Evolutionary conservation across 2,329 filamentous ascomycete species (phyloP), one percentile per base, ranked within the genome.

Genomic region (Colletotrichum chrysophilum): DNA sequence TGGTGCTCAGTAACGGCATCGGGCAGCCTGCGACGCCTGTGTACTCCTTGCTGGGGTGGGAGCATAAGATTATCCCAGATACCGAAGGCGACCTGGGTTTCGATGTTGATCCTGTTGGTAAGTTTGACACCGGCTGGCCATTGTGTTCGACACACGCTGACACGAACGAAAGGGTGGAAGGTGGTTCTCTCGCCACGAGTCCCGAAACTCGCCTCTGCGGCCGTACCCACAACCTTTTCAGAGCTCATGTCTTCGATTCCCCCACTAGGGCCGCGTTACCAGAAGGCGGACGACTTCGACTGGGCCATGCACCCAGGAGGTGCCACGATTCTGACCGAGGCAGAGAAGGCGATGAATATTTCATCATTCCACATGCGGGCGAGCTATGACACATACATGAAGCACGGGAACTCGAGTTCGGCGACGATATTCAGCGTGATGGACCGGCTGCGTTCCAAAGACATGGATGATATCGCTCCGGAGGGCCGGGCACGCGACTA

Each of bases 221-320:
- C 88, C 2, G 87, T 94, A 10, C 82, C 83, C 3, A 88, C 90
- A 5, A 87, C 89, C 6, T 94, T 93, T 79, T 79, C 84, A 18
- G 86, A 90, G 30, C 86, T 94, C 16, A 80, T 93, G 36, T 83
- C 87, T 7, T 87, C 87, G 9, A 81, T 89, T 26, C 84, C 86
- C 2, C 77, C 84, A 1, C 82, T 91, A 4, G 89, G 90, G 1
- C 79, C 81, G 7, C 79, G 82, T 9, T 89, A 89, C 78, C 80
- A 82, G n/a, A 77, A 81, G 0, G 86, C 92, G 0, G 81, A 86
- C 0, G 90, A 93, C 75, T 94, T 94, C 78, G 93, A 95, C 85
- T 95, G 93, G 93, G 93, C 93, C 1, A 89, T 95, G 80, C 93
- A 95, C 78, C 93, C 93, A 0, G 93, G 93, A 6, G 93, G 93